Evolutionary conservation across 2,329 filamentous ascomycete genomes (phyloP), one percentile per base, ranked within the genome.

Genomic region (Ceratocystis alfenasii): DNA sequence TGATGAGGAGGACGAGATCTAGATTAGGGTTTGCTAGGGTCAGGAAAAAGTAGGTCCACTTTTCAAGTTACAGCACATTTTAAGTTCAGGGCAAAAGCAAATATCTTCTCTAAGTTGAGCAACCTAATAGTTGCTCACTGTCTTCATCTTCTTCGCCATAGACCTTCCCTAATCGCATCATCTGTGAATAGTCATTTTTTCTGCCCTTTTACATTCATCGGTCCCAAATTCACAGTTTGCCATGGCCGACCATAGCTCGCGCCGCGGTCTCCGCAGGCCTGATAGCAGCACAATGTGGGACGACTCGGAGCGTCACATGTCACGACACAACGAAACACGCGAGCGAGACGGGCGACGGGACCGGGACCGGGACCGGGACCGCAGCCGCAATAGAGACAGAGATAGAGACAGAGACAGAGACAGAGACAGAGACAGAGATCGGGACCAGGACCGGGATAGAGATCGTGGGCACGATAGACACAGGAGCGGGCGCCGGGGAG

Each of bases 1-100:
- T 71, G 92, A 95, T 67, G 91, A 95, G 72, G 91, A 96, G 72
- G 92, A 96, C 76, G 92, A 96, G 76, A 91, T 93, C 70, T 92
- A 61, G 65, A 50, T 25, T 65, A 48, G 33, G 60, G 61, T 59
- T 0, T 4, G 2, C 2, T 46, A 63, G 62, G 62, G 62, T 63
- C 50, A 10, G 1, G 8, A 17, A 30, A 2, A 4, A 30, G 10
- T 46, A 46, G 5, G 20, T 30, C 63, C 46, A 44, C 48, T 57
- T 55, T 64, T 57, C 3, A 64, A n/a, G 17, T 30, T n/a, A 25
- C 55, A 28, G 22, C 48, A 41, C 36, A 41, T 41, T 41, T 59
- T 30, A 59, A n/a, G 25, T 6, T 30, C 6, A 15, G 20, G 12
- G 12, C 22, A 7, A n/a, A 2, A 3, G 25, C 55, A 8, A 59